Evolutionary conservation across 2,329 filamentous ascomycete genomes (phyloP).

Genomic region (Pseudogymnoascus sp.): DNA sequence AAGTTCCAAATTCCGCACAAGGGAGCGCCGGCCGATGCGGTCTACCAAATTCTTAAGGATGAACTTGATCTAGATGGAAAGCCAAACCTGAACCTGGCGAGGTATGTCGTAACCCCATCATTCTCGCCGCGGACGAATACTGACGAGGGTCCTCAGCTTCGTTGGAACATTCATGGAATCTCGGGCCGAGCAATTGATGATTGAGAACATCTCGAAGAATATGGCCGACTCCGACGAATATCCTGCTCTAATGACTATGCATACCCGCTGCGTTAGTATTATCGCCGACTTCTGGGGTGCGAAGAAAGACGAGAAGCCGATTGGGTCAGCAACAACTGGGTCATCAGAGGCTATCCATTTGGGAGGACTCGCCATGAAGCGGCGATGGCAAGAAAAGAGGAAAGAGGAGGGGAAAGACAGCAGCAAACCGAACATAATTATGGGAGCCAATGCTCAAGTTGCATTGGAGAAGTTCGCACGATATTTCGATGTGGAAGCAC

Average conservation of each 20-base stretch:
- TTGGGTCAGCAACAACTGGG: slow-evolving; percentile 62
- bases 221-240: slow-evolving; percentile 59
- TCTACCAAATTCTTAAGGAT: slow-evolving; percentile 56
- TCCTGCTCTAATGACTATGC: slow-evolving; percentile 42
- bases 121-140: neutral
- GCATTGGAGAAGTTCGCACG: slow-evolving; percentile 64
- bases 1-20: slow-evolving; percentile 51
- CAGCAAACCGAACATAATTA: slow-evolving; percentile 61
- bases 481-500: slow-evolving; percentile 65
- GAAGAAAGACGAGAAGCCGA: slow-evolving; percentile 51
- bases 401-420: slow-evolving; percentile 52
- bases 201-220: slow-evolving; percentile 62
- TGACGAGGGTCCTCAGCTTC: slow-evolving; percentile 38
- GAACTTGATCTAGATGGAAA: slow-evolving; percentile 56
- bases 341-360: slow-evolving; percentile 65
- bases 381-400: slow-evolving; percentile 61
- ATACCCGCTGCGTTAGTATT: slow-evolving; percentile 60
- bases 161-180: slow-evolving; percentile 66
- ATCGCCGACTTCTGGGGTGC: slow-evolving; percentile 58
- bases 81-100: slow-evolving; percentile 60
- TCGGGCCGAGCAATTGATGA: slow-evolving; percentile 55
- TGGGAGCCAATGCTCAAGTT: slow-evolving; percentile 67
- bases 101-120: slow-evolving; percentile 23
- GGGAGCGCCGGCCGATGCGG: slow-evolving; percentile 52
- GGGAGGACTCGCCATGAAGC: slow-evolving; percentile 64